These are phyloP conservation scores for Monilinia fructicola DNA, from an alignment of 2,329 filamentous ascomycete genomes.

Conservation along the genomic window DNA sequence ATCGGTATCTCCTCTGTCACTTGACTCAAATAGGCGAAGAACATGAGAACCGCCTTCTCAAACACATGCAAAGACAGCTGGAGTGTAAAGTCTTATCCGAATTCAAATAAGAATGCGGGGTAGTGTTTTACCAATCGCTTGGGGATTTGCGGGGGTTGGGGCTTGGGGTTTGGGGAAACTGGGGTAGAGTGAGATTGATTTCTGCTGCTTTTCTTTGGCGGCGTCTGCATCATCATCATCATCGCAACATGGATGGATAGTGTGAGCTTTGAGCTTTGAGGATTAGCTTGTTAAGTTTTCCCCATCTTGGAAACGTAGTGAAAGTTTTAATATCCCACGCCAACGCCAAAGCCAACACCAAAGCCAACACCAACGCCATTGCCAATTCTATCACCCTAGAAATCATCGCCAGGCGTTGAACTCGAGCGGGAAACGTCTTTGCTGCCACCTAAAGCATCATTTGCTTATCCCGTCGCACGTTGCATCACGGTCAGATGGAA, in stretches of 20 bases:
- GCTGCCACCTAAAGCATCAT: too few relatives aligned
- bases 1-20: background rate
- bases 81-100: slow-evolving; percentile 10
- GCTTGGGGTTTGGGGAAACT: background rate
- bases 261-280: background rate
- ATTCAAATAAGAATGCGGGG: background rate
- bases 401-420: background rate
- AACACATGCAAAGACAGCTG: background rate
- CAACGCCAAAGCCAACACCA: too few relatives aligned
- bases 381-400: background rate
- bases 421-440: background rate
- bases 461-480: background rate
- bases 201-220: too few relatives aligned
- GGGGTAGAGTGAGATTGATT: background rate
- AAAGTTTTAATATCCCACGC: too few relatives aligned
- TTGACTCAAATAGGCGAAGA: too few relatives aligned
- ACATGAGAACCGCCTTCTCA: background rate
- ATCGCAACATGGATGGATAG: too few relatives aligned
- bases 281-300: too few relatives aligned
- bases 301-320: too few relatives aligned
- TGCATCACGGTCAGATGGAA: background rate
- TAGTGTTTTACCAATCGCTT: background rate
- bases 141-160: background rate
- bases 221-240: too few relatives aligned
- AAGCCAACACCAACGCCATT: too few relatives aligned